Base-by-base conservation (phyloP, 2,329 filamentous ascomycete species). In the Colletotrichum liaoningense region DNA sequence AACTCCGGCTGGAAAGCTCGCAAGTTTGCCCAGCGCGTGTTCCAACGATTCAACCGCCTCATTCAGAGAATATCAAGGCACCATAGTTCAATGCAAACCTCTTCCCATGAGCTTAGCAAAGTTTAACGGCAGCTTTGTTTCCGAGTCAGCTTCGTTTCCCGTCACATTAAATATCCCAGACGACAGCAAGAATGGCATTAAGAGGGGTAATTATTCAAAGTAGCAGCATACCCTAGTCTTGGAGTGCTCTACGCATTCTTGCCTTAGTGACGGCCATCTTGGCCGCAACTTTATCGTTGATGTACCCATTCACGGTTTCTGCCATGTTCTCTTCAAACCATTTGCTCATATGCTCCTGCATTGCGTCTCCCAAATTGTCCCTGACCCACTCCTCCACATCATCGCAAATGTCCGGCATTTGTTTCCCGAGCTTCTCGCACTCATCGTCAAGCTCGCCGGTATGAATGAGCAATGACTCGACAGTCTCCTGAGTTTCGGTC, bases 351-450 rank as follows among this genome's bases (percentile, higher is more conserved):
- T 38, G 35, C 35, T 16, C 35, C 2, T 5, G 11, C 35, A 38
- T 38, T 38, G 35, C 35, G 35, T 66, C 35, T 7, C 54, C 35
- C 38, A 67, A 2, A 9, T 59, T 24, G 1, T 67, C 38, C 24
- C 46, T 52, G 1, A 52, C 26, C 38, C 33, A 30, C 11, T 68
- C 66, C 22, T 68, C 22, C 46, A 68, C 26, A 38, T 68, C 66
- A 6, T 68, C 66, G 24, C 46, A 33, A 6, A 68, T 46, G 30
- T 68, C 66, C 4, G 42, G 66, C 66, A 68, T 55, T 4, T 68
- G 66, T 19, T 46, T 68, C 30, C 66, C 66, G 19, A 68, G 66
- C 57, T 63, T 63, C 66, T 68, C 66, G 57, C 56, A 68, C 42
- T 68, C 66, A 14, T 55, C 66, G 7, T 62, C 57, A 2, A 62